Percentiles rank a stretch among this genome's conserved stretches.
Evolutionary conservation across 1,284 basidiomycete species (phyloP).

Genomic region (Apiotrichum porosum): DNA sequence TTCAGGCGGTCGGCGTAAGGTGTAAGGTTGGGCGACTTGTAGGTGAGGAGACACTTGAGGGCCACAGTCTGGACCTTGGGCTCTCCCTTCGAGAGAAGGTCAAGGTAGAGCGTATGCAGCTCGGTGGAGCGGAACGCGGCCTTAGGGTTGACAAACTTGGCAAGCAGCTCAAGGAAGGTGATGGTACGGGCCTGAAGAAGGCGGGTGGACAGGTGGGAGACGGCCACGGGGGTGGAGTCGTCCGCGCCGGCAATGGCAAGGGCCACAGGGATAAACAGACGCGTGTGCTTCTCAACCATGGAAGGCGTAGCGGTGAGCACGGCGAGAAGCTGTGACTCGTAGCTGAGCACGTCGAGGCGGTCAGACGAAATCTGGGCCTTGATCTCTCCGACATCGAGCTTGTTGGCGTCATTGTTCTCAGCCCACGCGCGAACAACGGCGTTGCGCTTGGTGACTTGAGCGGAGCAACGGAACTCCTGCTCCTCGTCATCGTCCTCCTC

Average conservation of each 20-base stretch:
- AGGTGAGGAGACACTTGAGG: conserved; percentile 75
- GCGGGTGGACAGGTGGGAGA: conserved; percentile 39
- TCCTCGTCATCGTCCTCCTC: conserved; percentile 22
- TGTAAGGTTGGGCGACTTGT: conserved; percentile 66
- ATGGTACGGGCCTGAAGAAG: conserved; percentile 53
- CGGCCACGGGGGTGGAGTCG: conserved; percentile 8
- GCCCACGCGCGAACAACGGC: conserved; percentile 23
- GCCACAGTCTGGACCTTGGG: conserved; percentile 69
- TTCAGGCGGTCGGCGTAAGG: conserved; percentile 66
- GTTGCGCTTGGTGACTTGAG: conserved; percentile 23
- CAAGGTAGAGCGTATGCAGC: conserved; percentile 64
- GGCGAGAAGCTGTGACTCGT: conserved; percentile 72
- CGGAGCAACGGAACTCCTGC: conserved; percentile 43
- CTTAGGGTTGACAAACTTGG: conserved; percentile 87
- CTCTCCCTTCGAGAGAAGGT: conserved; percentile 82
- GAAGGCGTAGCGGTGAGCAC: conserved; percentile 62
- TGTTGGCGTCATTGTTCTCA: conserved; percentile 18
- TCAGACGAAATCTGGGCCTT: conserved; percentile 61
- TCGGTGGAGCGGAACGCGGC: conserved; percentile 67
- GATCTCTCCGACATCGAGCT: conserved; percentile 33
- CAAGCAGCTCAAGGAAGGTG: conserved; percentile 78
- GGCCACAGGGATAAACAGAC: conserved; percentile 73
- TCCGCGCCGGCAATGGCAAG: conserved; percentile 47
- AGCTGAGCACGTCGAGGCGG: conserved; percentile 67
- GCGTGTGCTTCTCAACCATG: conserved; percentile 77